Conservation (phyloP, 202 grass and related monocot species). For the Bolboschoenoplectus hybrid region DNA sequence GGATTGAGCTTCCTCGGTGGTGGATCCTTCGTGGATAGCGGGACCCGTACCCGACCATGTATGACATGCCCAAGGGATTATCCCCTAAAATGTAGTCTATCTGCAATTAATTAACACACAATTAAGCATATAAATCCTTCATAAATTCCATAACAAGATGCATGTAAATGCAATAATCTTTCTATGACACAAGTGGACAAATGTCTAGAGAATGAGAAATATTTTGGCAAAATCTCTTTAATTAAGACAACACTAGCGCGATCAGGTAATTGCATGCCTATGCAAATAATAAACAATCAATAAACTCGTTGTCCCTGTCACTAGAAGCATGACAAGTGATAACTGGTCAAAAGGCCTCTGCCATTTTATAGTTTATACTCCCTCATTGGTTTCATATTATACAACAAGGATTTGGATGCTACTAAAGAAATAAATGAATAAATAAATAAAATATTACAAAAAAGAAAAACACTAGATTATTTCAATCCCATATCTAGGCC, state of each 20-base stretch:
- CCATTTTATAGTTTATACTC: neutral
- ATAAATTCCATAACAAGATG: no score
- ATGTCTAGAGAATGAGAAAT: neutral
- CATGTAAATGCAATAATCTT: no score
- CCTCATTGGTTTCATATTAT: neutral
- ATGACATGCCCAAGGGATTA: conserved; percentile 91
- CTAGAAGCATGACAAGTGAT: neutral
- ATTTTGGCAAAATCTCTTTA: conserved; percentile 22
- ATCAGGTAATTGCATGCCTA: conserved; percentile 4
- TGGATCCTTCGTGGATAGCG: conserved; percentile 79
- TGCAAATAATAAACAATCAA: neutral
- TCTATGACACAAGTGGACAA: no score
- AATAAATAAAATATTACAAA: no score
- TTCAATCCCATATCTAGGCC: neutral
- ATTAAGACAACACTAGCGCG: conserved; percentile 13
- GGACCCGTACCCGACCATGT: conserved; percentile 87
- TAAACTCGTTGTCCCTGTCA: neutral
- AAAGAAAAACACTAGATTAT: neutral
- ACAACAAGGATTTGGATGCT: neutral
- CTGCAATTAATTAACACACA: conserved; percentile 28
- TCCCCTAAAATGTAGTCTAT: conserved; percentile 93
- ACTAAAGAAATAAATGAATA: no score
- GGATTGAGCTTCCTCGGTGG: conserved; percentile 84
- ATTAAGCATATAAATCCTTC: no score
- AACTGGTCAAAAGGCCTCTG: neutral